Percentiles rank a stretch among this genome's conserved stretches.
phyloP scores from a whole-genome alignment of 2,329 filamentous ascomycete genomes.

The Cladosporium sp. region DNA sequence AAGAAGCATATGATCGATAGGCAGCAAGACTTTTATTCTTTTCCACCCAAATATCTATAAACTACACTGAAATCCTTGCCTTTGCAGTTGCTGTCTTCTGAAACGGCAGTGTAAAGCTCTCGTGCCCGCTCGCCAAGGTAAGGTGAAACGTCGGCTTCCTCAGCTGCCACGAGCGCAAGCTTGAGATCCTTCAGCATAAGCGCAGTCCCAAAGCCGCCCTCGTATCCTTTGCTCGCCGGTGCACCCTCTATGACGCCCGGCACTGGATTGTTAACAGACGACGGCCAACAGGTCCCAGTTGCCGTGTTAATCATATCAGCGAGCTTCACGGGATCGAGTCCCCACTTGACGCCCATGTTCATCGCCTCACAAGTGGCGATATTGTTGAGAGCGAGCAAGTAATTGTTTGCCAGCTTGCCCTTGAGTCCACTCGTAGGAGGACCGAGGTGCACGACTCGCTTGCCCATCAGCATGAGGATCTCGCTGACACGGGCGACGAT shows the following conservation, averaged over 20 bases:
- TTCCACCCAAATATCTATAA: conserved; percentile 51
- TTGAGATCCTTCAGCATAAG: conserved; percentile 54
- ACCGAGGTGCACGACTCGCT: conserved; percentile 82
- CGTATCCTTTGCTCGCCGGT: no score
- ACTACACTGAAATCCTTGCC: conserved; percentile 54
- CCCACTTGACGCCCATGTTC: conserved; percentile 65
- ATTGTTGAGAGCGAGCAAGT: conserved; percentile 91
- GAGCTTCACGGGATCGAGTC: conserved; percentile 65
- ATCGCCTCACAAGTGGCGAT: conserved; percentile 68
- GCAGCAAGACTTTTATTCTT: conserved; percentile 32
- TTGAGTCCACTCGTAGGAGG: conserved; percentile 81
- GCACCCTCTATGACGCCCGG: conserved; percentile 80
- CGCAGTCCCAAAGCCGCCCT: conserved; percentile 52
- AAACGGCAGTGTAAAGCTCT: conserved; percentile 48
- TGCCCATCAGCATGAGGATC: conserved; percentile 79
- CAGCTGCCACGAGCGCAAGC: conserved; percentile 49
- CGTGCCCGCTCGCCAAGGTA: conserved; percentile 48
- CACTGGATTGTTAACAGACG: conserved; percentile 93
- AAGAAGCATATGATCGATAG: not conserved
- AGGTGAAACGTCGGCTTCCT: conserved; percentile 46
- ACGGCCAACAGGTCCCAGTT: conserved; percentile 95
- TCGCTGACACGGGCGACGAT: conserved; percentile 66
- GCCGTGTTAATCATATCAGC: conserved; percentile 88
- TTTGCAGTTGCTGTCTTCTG: conserved; percentile 46
- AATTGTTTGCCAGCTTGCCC: conserved; percentile 96